These are phyloP conservation scores for Penicillium polonicum DNA, from an alignment of 2,329 filamentous ascomycete species.

Conservation along the genomic window DNA sequence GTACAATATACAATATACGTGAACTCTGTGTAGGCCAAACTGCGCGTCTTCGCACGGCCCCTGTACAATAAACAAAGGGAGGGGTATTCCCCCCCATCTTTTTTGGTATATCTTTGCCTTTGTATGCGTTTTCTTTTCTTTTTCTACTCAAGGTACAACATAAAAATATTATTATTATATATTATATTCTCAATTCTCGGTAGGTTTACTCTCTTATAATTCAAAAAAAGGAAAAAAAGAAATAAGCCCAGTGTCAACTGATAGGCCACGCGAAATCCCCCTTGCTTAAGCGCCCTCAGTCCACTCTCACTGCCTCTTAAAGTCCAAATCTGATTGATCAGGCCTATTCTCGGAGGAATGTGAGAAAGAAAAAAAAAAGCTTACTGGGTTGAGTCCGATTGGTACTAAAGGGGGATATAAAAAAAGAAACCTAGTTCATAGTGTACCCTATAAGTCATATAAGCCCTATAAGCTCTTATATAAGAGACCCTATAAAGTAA, in stretches of 20 bases:
- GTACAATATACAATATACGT: too few species aligned
- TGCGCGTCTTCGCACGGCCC: neutral
- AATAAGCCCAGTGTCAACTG: neutral
- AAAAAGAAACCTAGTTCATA: neutral
- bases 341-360: neutral
- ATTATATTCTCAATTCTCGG: too few species aligned
- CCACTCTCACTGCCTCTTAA: neutral
- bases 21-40: neutral
- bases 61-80: neutral
- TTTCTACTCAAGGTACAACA: too few species aligned
- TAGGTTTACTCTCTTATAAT: too few species aligned
- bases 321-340: constrained; percentile 6
- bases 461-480: neutral
- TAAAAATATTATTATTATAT: too few species aligned
- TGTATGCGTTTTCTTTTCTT: neutral
- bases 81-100: neutral
- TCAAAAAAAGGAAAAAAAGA: neutral
- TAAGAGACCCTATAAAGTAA: neutral
- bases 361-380: neutral
- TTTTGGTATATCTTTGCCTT: too few species aligned
- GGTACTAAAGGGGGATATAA: neutral
- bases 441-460: too few species aligned
- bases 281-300: constrained; percentile 2
- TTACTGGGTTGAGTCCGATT: neutral
- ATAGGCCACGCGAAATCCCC: constrained; percentile 10